Evolutionary conservation across 495 filamentous ascomycete species (phyloP).

Genomic region (Pseudoneurospora amorphoporcata): DNA sequence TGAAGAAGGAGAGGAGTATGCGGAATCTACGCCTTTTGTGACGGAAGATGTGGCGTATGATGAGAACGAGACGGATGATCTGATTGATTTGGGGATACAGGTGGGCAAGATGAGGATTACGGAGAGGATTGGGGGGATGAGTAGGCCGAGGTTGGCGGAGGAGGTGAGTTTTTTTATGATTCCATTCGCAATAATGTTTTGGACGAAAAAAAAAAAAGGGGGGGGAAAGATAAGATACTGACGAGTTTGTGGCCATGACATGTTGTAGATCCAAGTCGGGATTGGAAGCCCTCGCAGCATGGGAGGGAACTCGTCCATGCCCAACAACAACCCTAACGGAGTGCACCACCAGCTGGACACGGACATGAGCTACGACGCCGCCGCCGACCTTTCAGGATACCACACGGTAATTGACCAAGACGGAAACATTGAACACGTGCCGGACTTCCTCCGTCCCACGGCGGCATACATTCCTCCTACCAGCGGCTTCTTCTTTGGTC

Average conservation of each 20-base stretch:
- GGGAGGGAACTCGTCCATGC: not conserved
- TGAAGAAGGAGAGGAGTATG: constrained; percentile 37
- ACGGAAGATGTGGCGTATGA: constrained; percentile 53
- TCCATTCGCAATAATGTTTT: not conserved
- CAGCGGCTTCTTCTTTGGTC: constrained; percentile 59
- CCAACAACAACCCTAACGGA: not conserved
- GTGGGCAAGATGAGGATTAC: constrained; percentile 63
- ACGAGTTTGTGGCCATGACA: not conserved
- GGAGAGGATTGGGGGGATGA: constrained; percentile 55
- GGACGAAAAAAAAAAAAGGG: not conserved
- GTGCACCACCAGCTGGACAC: not conserved
- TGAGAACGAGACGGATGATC: constrained; percentile 48
- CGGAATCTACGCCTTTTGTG: constrained; percentile 46
- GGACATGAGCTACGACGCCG: not conserved
- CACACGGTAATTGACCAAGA: not conserved
- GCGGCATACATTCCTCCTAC: constrained; percentile 46
- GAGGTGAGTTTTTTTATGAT: constrained; percentile 38
- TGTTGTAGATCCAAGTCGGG: constrained; percentile 16
- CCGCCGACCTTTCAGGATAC: not conserved
- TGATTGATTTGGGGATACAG: constrained; percentile 59
- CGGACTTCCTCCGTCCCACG: constrained; percentile 40
- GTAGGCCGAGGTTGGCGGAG: constrained; percentile 50
- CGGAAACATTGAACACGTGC: constrained; percentile 9
- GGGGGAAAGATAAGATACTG: not conserved
- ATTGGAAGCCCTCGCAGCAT: constrained; percentile 5